phyloP scores from a whole-genome alignment of 2,329 filamentous ascomycete species.

The Microsporum audouinii region DNA sequence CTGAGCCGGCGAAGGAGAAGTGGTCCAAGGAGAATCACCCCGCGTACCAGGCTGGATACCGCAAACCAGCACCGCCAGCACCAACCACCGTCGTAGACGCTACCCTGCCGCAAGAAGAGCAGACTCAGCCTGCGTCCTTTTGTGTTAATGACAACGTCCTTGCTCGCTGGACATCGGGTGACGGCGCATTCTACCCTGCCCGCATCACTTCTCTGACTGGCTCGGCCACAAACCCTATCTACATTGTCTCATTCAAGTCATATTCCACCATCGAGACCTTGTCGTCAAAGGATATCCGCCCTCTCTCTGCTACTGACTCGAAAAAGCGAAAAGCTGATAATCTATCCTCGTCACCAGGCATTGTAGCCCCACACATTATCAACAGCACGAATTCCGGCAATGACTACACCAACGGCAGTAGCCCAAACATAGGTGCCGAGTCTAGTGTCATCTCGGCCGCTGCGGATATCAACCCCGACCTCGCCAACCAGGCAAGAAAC shows the following conservation, averaged over 20 bases:
- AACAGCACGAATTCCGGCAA: not conserved
- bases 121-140: slow-evolving; percentile 48
- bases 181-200: slow-evolving; percentile 82
- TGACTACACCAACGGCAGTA: not conserved
- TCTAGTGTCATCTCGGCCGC: slow-evolving; percentile 54
- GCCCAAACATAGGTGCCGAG: slow-evolving; percentile 15
- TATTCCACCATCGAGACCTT: slow-evolving; percentile 73
- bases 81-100: slow-evolving; percentile 21
- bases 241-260: slow-evolving; percentile 88
- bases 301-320: slow-evolving; percentile 53
- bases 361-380: not conserved
- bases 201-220: slow-evolving; percentile 90
- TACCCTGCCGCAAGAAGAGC: slow-evolving; percentile 40
- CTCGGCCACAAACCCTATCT: slow-evolving; percentile 79
- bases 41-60: slow-evolving; percentile 54
- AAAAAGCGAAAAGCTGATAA: slow-evolving; percentile 81
- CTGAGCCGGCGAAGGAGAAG: slow-evolving; percentile 53
- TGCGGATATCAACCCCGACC: slow-evolving; percentile 53
- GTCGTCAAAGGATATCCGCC: slow-evolving; percentile 70
- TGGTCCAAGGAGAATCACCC: slow-evolving; percentile 74
- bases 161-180: slow-evolving; percentile 82
- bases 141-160: slow-evolving; percentile 81
- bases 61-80: slow-evolving; percentile 24
- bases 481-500: slow-evolving; percentile 53
- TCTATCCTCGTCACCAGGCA: slow-evolving; percentile 42